phyloP scores from a whole-genome alignment of 192 early-diverging fungal species.

The Coemansia sp. region DNA sequence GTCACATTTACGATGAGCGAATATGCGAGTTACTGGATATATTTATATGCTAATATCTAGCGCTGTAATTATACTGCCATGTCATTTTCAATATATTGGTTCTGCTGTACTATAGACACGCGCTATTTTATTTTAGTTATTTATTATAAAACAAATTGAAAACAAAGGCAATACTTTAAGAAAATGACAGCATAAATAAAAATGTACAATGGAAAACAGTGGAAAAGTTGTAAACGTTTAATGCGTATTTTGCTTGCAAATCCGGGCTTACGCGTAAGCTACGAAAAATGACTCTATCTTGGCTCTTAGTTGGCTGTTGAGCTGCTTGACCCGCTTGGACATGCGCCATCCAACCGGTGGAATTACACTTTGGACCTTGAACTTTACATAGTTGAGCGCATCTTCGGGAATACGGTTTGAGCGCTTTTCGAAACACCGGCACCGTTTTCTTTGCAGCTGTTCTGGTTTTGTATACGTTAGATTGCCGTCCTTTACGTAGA shows the following conservation, averaged over 20 bases:
- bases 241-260: neutral
- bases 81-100: neutral
- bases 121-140: neutral
- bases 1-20: neutral
- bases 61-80: neutral
- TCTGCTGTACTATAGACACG: neutral
- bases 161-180: conserved; percentile 8
- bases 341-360: conserved; percentile 22
- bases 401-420: conserved; percentile 9
- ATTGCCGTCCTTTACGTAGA: conserved; percentile 43
- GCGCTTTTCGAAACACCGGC: conserved; percentile 27
- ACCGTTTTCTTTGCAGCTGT: conserved; percentile 35
- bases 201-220: conserved; percentile 4
- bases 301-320: conserved; percentile 20
- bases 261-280: neutral
- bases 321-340: conserved; percentile 12
- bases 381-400: conserved; percentile 22
- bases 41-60: conserved; percentile 4
- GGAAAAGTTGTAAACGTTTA: neutral
- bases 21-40: conserved; percentile 3
- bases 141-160: neutral
- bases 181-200: neutral
- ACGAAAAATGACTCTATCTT: conserved; percentile 46
- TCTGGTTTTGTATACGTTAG: conserved; percentile 39
- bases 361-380: conserved; percentile 15